Conservation (phyloP, 495 filamentous ascomycete species). For the Podospora fimiseda region DNA sequence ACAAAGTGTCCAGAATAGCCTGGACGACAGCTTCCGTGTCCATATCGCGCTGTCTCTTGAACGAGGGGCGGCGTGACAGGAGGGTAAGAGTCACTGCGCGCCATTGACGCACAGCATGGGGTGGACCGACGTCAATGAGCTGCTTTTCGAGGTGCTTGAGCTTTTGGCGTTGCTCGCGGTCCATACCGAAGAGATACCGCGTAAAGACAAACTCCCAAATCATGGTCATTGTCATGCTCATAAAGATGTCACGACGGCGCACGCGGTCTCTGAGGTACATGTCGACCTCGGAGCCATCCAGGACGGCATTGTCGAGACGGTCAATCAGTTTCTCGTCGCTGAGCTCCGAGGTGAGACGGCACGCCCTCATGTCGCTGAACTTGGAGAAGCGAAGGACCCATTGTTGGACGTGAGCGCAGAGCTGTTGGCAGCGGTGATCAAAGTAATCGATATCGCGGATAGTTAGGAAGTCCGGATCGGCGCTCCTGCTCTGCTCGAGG, state of each 20-base stretch:
- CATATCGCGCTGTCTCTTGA: slow-evolving; percentile 65
- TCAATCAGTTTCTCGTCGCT: slow-evolving; percentile 84
- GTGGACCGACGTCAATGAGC: slow-evolving; percentile 76
- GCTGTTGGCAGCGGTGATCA: slow-evolving; percentile 82
- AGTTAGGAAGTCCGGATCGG: slow-evolving; percentile 69
- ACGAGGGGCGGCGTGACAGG: slow-evolving; percentile 67
- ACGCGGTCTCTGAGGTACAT: slow-evolving; percentile 78
- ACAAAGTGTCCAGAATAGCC: slow-evolving; percentile 73
- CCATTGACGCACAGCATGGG: slow-evolving; percentile 85
- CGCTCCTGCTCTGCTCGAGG: slow-evolving; percentile 38
- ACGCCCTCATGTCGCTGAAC: slow-evolving; percentile 82
- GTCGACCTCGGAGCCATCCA: slow-evolving; percentile 90
- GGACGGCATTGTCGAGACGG: slow-evolving; percentile 83
- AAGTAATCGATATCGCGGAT: slow-evolving; percentile 90
- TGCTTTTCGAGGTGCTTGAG: slow-evolving; percentile 89
- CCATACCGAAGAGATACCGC: slow-evolving; percentile 96
- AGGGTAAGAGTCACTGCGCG: slow-evolving; percentile 88
- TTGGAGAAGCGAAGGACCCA: slow-evolving; percentile 97
- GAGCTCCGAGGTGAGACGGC: slow-evolving; percentile 72
- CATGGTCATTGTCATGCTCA: slow-evolving; percentile 96
- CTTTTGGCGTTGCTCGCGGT: slow-evolving; percentile 92
- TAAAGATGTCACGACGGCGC: slow-evolving; percentile 83
- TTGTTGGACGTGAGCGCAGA: slow-evolving; percentile 89
- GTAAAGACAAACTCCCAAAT: slow-evolving; percentile 98
- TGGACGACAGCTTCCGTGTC: slow-evolving; percentile 87